Evolutionary conservation across 2,329 filamentous ascomycete species (phyloP).

Genomic region (Rhynchosporium graminicola): DNA sequence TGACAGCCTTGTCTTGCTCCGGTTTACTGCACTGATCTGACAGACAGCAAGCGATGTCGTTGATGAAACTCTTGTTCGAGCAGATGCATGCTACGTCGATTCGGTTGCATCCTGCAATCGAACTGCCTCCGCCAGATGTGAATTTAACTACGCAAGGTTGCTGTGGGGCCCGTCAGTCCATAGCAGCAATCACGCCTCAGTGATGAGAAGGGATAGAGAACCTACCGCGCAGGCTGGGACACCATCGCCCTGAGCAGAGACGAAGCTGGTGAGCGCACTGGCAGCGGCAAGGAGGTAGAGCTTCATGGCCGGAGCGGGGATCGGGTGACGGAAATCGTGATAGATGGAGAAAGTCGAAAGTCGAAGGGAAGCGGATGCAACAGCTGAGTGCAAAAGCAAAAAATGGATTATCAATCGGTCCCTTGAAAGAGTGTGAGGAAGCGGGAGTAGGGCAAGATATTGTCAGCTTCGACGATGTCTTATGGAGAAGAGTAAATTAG

Average conservation of each 20-base stretch:
- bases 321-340: not conserved
- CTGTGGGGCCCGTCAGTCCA: constrained; percentile 28
- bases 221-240: constrained; percentile 59
- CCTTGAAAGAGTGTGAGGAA: too few relatives aligned
- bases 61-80: constrained; percentile 47
- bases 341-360: not conserved
- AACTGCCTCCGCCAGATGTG: constrained; percentile 43
- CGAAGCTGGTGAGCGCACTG: constrained; percentile 55
- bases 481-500: too few relatives aligned
- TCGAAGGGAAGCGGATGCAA: not conserved
- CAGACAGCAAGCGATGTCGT: constrained; percentile 52
- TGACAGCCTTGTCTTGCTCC: constrained; percentile 43
- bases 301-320: constrained; percentile 18
- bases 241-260: constrained; percentile 49
- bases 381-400: not conserved
- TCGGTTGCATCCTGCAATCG: constrained; percentile 42
- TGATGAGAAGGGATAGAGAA: constrained; percentile 25
- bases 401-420: not conserved
- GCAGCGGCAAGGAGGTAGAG: constrained; percentile 44
- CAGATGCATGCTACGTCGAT: constrained; percentile 54
- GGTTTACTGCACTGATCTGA: constrained; percentile 43
- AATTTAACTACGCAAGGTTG: constrained; percentile 37
- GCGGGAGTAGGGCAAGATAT: too few relatives aligned
- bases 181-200: not conserved
- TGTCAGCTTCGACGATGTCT: too few relatives aligned